These are phyloP conservation scores for Trifolium repens DNA, from an alignment of 306 rosid genomes.

Conservation along the genomic window DNA sequence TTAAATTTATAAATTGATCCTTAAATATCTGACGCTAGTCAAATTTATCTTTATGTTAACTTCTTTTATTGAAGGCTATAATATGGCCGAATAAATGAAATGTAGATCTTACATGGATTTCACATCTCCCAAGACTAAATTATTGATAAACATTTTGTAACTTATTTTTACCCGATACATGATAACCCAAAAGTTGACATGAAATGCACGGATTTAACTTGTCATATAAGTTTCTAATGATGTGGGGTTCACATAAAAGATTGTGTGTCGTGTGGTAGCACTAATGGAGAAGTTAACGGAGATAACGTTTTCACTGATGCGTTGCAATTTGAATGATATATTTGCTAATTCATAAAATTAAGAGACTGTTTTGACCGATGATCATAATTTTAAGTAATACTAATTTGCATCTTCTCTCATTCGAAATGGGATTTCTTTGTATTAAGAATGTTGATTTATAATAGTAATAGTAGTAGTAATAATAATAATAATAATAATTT, in stretches of 20 bases:
- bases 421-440: neutral
- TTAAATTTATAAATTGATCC: no score
- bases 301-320: neutral
- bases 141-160: neutral
- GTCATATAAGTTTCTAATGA: neutral
- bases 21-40: no score
- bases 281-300: neutral
- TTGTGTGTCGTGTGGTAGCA: no score
- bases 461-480: neutral
- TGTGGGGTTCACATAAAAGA: neutral
- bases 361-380: neutral
- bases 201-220: neutral
- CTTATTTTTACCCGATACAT: no score
- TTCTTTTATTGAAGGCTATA: neutral
- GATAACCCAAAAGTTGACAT: neutral
- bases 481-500: neutral
- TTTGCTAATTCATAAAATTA: neutral
- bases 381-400: neutral
- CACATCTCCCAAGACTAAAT: neutral
- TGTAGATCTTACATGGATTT: neutral
- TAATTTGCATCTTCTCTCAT: neutral
- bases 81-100: neutral
- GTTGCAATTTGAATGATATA: neutral
- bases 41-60: neutral
- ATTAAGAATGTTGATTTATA: neutral